phyloP scores from a whole-genome alignment of 148 eudicot genomes.

The Chenopodium album region DNA sequence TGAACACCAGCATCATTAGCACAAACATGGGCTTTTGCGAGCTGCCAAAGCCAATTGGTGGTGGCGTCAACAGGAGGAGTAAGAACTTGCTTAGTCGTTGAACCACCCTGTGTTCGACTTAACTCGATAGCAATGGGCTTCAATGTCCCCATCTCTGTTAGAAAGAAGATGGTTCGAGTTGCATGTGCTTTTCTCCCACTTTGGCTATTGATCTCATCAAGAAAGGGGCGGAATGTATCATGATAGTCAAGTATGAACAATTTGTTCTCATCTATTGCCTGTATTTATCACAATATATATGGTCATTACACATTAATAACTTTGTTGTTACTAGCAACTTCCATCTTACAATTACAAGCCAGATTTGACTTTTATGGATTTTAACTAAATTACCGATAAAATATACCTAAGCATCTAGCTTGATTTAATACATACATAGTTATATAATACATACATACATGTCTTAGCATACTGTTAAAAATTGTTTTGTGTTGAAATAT shows the following conservation, averaged over 20 bases:
- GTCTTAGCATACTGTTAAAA: too few species aligned
- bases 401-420: too few species aligned
- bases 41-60: constrained; percentile 67
- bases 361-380: too few species aligned
- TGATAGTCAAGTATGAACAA: constrained; percentile 39
- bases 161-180: constrained; percentile 38
- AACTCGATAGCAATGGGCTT: constrained; percentile 38
- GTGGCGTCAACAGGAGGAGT: constrained; percentile 47
- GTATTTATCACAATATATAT: not conserved
- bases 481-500: too few species aligned
- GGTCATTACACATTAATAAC: too few species aligned
- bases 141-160: constrained; percentile 15
- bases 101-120: constrained; percentile 28
- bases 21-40: constrained; percentile 69
- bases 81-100: constrained; percentile 43
- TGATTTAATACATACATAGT: too few species aligned
- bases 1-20: constrained; percentile 70
- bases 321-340: too few species aligned
- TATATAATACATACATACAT: too few species aligned
- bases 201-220: constrained; percentile 21
- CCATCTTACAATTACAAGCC: too few species aligned
- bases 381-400: too few species aligned
- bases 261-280: constrained; percentile 34
- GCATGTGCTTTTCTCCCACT: constrained; percentile 28
- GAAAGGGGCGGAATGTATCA: constrained; percentile 25